Base-by-base conservation (phyloP, 2,329 filamentous ascomycete species). In the Periconia digitata region DNA sequence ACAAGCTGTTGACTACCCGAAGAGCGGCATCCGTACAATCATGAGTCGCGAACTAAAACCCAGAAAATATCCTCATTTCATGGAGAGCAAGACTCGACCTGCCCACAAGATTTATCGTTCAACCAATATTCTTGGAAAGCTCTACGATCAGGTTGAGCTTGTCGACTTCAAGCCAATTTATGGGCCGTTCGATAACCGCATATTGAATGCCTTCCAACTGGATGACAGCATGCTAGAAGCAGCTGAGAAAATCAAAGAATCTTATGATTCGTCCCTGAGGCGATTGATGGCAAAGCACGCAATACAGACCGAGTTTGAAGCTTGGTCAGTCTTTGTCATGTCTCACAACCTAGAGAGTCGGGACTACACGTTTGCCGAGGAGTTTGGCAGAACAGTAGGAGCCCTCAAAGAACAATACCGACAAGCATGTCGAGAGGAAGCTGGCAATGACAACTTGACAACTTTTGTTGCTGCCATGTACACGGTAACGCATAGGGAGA, bases 1-100 rank as follows among this genome's bases (percentile, higher is more conserved):
- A 0, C 84, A 85, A 58, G 92, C 94, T 0, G 94, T 99, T 1
- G 94, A 99, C 68, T 99, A 94, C 65, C 85, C 89, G 38, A 99
- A 99, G 74, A 92, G 90, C 1, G 94, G 94, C 0, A 79, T 86
- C 8, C 82, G 88, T 0, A 92, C 92, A 0, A 73, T 79, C 17
- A 87, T 95, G 76, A 75, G 77, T 6, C 72, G 74, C 34, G 74
- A 78, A 0, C 74, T 94, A 3, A 75, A 77, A n/a, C 85, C 88
- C 0, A 75, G 60, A 6, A 73, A 60, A 45, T 95, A 84, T 81
- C 94, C 91, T 0, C 92, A 96, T 67, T 97, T 92, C 66, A 92
- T 95, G 85, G 87, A 91, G 66, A 90, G 85, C 64, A 78, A 74
- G 15, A 56, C 75, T 35, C 74, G 75, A 29, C 60, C 72, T 1